A percentile compares a stretch with the other conserved stretches of the same genome.
phyloP scores from a whole-genome alignment of 2,329 filamentous ascomycete genomes.

The Neopestalotiopsis rosae region DNA sequence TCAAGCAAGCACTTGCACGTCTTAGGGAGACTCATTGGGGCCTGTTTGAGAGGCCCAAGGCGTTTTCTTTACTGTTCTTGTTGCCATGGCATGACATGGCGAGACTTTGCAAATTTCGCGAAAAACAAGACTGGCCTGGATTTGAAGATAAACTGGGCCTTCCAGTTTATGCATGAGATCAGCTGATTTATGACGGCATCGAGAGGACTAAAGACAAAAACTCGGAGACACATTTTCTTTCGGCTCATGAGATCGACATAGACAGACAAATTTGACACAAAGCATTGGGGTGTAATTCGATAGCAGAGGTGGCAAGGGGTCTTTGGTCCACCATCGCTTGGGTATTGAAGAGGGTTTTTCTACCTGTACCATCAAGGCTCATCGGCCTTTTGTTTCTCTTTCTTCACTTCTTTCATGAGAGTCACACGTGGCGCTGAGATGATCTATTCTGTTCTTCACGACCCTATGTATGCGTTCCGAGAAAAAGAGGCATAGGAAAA shows the following conservation, averaged over 20 bases:
- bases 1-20: slow-evolving; percentile 17
- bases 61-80: slow-evolving; percentile 28
- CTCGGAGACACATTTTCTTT: slow-evolving; percentile 28
- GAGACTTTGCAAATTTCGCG: slow-evolving; percentile 29
- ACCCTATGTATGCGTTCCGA: background rate
- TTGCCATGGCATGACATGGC: slow-evolving; percentile 29
- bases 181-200: slow-evolving; percentile 38
- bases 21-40: slow-evolving; percentile 29
- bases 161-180: slow-evolving; percentile 30
- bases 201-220: slow-evolving; percentile 36
- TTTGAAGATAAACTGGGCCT: slow-evolving; percentile 20
- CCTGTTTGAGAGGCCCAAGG: slow-evolving; percentile 29
- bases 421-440: slow-evolving; percentile 9
- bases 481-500: background rate
- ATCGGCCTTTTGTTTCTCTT: background rate
- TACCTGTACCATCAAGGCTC: slow-evolving; percentile 30
- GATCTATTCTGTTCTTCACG: background rate
- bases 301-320: slow-evolving; percentile 28
- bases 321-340: slow-evolving; percentile 24
- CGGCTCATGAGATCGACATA: slow-evolving; percentile 34
- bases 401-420: slow-evolving; percentile 6
- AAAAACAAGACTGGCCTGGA: slow-evolving; percentile 29
- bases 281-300: slow-evolving; percentile 36
- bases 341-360: slow-evolving; percentile 22
- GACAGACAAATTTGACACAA: slow-evolving; percentile 34